A percentile compares a stretch with the other conserved stretches of the same genome.
These are phyloP conservation scores for Heliophila coronopifolia DNA, from an alignment of 441 rosid genomes.

Conservation along the genomic window DNA sequence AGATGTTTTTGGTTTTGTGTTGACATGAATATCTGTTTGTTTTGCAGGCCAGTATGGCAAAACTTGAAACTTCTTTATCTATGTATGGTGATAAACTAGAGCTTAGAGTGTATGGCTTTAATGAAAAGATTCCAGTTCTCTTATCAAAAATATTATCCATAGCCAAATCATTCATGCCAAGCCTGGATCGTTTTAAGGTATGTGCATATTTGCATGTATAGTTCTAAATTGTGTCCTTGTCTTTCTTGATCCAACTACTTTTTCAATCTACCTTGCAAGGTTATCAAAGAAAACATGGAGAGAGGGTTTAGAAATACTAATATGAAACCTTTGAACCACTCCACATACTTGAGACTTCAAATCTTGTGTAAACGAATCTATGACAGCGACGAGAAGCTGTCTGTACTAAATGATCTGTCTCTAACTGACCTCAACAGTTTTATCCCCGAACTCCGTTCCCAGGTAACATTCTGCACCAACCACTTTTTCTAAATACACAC, in stretches of 20 bases:
- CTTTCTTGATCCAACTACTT: neutral
- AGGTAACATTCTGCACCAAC: constrained; percentile 43
- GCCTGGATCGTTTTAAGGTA: constrained; percentile 78
- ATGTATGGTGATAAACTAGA: constrained; percentile 68
- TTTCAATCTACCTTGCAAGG: constrained; percentile 39
- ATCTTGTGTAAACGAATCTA: constrained; percentile 71
- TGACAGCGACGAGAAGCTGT: constrained; percentile 80
- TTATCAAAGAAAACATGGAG: constrained; percentile 81
- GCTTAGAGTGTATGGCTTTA: constrained; percentile 87
- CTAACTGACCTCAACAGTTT: constrained; percentile 70
- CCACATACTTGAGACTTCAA: constrained; percentile 79
- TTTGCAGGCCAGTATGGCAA: constrained; percentile 90
- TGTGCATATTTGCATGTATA: constrained; percentile 6
- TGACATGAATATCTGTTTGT: constrained; percentile 4
- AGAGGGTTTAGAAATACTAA: constrained; percentile 71
- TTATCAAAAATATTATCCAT: constrained; percentile 59
- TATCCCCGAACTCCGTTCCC: constrained; percentile 72
- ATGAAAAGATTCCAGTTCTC: constrained; percentile 73
- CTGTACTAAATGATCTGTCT: constrained; percentile 50
- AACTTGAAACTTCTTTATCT: constrained; percentile 75
- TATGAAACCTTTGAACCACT: constrained; percentile 88
- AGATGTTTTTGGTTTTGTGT: constrained; percentile 4
- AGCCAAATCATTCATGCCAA: constrained; percentile 65
- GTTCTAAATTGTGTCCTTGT: neutral
- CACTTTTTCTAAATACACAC: neutral